Evolutionary conservation across 768 basidiomycete genomes (phyloP).

Genomic region (Mycena rebaudengoi): DNA sequence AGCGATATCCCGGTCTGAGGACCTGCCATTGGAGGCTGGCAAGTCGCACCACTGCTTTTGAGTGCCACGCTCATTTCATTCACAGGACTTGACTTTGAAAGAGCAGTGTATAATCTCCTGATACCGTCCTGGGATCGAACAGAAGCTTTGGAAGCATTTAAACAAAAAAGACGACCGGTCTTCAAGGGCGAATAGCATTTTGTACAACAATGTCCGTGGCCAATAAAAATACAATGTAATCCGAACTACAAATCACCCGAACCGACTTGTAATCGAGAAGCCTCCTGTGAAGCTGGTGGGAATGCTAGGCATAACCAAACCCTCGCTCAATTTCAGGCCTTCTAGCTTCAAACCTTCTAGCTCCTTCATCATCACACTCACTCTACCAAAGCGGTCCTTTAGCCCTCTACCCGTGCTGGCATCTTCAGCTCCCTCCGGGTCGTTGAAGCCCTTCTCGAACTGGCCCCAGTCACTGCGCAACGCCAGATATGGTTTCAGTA

Average conservation of each 20-base stretch:
- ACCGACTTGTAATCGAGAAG: conserved; percentile 57
- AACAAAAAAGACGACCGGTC: conserved; percentile 78
- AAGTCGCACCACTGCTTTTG: conserved; percentile 16
- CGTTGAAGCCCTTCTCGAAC: conserved; percentile 84
- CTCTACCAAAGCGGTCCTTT: conserved; percentile 71
- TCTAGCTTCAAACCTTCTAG: conserved; percentile 71
- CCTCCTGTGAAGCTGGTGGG: conserved; percentile 58
- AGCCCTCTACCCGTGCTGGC: conserved; percentile 55
- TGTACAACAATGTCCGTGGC: conserved; percentile 31
- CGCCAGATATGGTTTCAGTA: conserved; percentile 90
- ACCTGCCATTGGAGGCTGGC: conserved; percentile 83
- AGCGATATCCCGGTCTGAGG: conserved; percentile 82
- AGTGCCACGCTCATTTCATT: background rate
- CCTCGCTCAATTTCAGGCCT: conserved; percentile 52
- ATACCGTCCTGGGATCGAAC: conserved; percentile 77
- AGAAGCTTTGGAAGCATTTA: conserved; percentile 89
- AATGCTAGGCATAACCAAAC: conserved; percentile 66
- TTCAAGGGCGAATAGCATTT: conserved; percentile 81
- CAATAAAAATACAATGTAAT: conserved; percentile 31
- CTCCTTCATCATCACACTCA: conserved; percentile 91
- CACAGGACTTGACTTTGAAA: conserved; percentile 90
- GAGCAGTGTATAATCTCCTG: conserved; percentile 83
- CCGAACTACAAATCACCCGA: conserved; percentile 46
- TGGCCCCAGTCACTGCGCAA: conserved; percentile 92
- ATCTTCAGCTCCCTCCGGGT: conserved; percentile 53